Conservation (phyloP, 805 yeast species). For the Pichia insulana region DNA sequence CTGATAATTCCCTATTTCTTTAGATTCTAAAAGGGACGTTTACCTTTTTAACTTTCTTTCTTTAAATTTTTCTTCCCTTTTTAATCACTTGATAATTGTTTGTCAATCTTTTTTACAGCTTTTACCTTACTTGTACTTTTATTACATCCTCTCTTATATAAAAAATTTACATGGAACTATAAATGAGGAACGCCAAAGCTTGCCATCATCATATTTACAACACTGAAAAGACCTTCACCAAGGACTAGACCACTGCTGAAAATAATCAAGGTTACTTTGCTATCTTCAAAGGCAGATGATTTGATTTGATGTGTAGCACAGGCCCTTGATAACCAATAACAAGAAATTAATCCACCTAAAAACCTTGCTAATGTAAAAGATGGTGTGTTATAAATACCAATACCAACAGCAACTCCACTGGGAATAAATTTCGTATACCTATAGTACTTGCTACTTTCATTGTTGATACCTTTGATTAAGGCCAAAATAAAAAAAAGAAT, state of each 20-base stretch:
- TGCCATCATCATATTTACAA: slow-evolving; percentile 70
- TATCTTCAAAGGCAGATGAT: slow-evolving; percentile 22
- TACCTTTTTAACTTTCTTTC: slow-evolving; percentile 1
- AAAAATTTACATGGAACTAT: slow-evolving; percentile 16
- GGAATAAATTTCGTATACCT: slow-evolving; percentile 46
- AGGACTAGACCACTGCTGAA: slow-evolving; percentile 86
- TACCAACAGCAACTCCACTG: slow-evolving; percentile 94
- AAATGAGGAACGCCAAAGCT: slow-evolving; percentile 58
- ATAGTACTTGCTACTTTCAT: slow-evolving; percentile 1
- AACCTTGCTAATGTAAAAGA: slow-evolving; percentile 90
- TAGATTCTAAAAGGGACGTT: not conserved
- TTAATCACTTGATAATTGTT: not conserved
- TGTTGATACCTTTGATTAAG: slow-evolving; percentile 34
- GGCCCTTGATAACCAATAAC: slow-evolving; percentile 37
- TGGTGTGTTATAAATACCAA: slow-evolving; percentile 91
- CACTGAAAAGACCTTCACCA: slow-evolving; percentile 90
- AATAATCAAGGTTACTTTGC: slow-evolving; percentile 70
- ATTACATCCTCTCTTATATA: no score
- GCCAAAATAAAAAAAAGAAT: slow-evolving; percentile 61
- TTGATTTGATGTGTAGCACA: slow-evolving; percentile 7
- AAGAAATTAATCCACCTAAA: slow-evolving; percentile 71
- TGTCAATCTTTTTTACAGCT: not conserved
- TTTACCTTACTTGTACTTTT: not conserved
- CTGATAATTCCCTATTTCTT: not conserved
- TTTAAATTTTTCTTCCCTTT: slow-evolving; percentile 1